Evolutionary conservation across 768 basidiomycete species (phyloP), one percentile per base, ranked within the genome.

Genomic region (Kwoniella shandongensis): DNA sequence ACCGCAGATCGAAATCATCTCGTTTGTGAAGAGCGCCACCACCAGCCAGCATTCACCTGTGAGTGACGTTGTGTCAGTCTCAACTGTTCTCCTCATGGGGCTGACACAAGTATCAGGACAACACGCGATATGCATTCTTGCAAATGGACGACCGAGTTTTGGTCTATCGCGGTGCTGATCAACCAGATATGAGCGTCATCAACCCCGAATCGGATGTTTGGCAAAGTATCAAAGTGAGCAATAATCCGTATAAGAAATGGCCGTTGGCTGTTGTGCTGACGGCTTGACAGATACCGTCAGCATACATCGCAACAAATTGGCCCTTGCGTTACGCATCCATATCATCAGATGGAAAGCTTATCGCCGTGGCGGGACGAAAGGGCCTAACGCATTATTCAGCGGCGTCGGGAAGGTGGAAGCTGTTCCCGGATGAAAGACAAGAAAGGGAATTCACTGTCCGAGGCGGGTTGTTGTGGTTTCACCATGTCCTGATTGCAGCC

Each of bases 161-260:
- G 0, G 85, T 97, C 15, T 99, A 97, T 75, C 84, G 94, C 52
- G 93, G 94, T 13, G 91, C 93, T 26, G 94, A 97, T 75, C 93
- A 97, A 74, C 93, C 94, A 4, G 93, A 97, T 73, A 88, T 96
- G 86, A 94, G 91, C 71, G 86, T 99, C 55, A 96, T 98, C 70
- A 97, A 97, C 71, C 92, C 93, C 15, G 92, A 94, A 74, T 90
- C 90, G 3, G 93, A 97, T 69, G 93, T 97, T 17, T 98, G 94
- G 93, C 91, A 98, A 66, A 88, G 89, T 77, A 88, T 97, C 76
- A 94, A 93, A 83, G 91, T 83, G 62, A 49, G 48, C 17, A 36
- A 29, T 12, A 18, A 2, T 40, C 36, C 20, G 20, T 6, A 23
- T n/a, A 8, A 7, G 13, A 32, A 32, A 13, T 32, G 32, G 32